A percentile compares a stretch with the other conserved stretches of the same genome.
Evolutionary conservation across 805 yeast genomes (phyloP).

Genomic region (Monosporozyma aquatica): DNA sequence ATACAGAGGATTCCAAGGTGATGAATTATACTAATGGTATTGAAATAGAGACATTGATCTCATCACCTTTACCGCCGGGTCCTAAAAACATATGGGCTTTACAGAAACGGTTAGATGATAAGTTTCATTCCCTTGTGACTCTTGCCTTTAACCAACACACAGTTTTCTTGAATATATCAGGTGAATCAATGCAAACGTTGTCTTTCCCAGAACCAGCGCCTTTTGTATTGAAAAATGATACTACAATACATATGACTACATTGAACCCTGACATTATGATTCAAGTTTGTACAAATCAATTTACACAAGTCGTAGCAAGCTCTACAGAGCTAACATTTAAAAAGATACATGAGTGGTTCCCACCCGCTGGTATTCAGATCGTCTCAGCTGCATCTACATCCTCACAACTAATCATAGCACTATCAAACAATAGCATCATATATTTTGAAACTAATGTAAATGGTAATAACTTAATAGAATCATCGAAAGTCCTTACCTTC

Average conservation of each 20-base stretch:
- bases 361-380: constrained; percentile 69
- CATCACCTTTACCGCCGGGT: constrained; percentile 63
- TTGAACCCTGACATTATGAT: constrained; percentile 54
- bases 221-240: constrained; percentile 46
- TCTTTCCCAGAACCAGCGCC: constrained; percentile 60
- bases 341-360: constrained; percentile 58
- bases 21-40: constrained; percentile 47
- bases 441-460: constrained; percentile 64
- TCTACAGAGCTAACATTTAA: constrained; percentile 16
- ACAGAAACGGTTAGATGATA: constrained; percentile 30
- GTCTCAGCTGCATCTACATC: constrained; percentile 51
- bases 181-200: constrained; percentile 59
- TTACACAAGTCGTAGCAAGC: constrained; percentile 45
- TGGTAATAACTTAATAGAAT: constrained; percentile 45
- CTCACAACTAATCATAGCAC: constrained; percentile 58
- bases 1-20: constrained; percentile 30
- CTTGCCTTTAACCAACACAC: constrained; percentile 18
- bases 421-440: constrained; percentile 65
- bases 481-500: constrained; percentile 51
- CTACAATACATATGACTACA: constrained; percentile 61
- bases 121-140: constrained; percentile 19
- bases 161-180: constrained; percentile 18
- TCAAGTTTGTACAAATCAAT: constrained; percentile 66
- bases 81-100: constrained; percentile 62
- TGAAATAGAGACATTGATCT: constrained; percentile 51